A percentile compares a stretch with the other conserved stretches of the same genome.
These are phyloP conservation scores for Amanita rimosa DNA, from an alignment of 768 basidiomycete genomes.

Conservation along the genomic window DNA sequence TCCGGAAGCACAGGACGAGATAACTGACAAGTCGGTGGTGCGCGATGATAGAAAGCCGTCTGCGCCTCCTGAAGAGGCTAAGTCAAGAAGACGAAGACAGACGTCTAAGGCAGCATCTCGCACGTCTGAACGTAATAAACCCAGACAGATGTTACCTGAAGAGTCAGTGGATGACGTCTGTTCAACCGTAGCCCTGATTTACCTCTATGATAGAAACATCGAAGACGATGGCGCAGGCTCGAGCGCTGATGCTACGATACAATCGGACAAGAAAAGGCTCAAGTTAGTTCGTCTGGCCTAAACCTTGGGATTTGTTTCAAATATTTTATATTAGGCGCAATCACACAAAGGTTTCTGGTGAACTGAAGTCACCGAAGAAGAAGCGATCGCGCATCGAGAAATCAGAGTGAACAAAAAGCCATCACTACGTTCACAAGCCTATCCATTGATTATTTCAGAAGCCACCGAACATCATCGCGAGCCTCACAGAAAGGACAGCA, in stretches of 20 bases:
- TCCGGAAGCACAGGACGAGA: not conserved
- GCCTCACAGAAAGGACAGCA: not conserved
- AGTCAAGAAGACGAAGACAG: not conserved
- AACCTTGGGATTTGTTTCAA: not conserved
- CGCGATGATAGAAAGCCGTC: not conserved
- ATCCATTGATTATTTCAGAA: not conserved
- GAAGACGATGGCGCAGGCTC: not conserved
- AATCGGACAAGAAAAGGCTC: not conserved
- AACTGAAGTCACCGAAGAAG: not conserved
- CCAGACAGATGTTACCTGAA: not conserved
- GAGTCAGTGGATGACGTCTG: not conserved
- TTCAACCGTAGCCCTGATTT: not conserved
- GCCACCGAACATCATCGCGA: not conserved
- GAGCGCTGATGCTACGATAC: not conserved
- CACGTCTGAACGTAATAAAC: not conserved
- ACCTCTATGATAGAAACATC: not conserved
- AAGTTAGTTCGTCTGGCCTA: not conserved
- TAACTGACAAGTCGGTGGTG: not conserved
- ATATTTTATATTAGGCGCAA: not conserved
- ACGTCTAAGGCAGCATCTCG: not conserved
- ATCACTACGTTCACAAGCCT: not conserved
- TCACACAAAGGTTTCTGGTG: not conserved
- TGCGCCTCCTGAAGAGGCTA: not conserved
- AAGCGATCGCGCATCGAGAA: constrained; percentile 2
- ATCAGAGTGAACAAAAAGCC: not conserved